A percentile compares a stretch with the other conserved stretches of the same genome.
Conservation (phyloP, 495 filamentous ascomycete genomes). For the Bacidia rubella region DNA sequence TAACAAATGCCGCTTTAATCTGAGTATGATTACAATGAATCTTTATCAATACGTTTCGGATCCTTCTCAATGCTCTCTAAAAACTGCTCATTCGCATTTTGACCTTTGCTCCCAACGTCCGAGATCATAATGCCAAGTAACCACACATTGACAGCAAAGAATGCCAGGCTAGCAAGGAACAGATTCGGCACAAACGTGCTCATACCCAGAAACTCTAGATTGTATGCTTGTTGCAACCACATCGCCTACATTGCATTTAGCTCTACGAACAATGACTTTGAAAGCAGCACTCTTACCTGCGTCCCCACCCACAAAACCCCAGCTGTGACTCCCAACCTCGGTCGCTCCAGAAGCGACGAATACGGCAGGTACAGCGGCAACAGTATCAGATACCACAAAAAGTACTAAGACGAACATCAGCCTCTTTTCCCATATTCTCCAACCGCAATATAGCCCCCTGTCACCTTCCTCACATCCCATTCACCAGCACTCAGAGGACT, state of each 20-base stretch:
- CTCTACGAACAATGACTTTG: neutral
- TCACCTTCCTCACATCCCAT: too few relatives aligned
- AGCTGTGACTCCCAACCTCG: slow-evolving; percentile 46
- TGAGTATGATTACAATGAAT: too few relatives aligned
- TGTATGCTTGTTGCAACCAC: slow-evolving; percentile 83
- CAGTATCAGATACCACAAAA: slow-evolving; percentile 92
- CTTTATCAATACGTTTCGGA: too few relatives aligned
- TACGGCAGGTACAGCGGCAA: slow-evolving; percentile 78
- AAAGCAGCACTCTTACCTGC: slow-evolving; percentile 31
- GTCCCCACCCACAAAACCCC: slow-evolving; percentile 56
- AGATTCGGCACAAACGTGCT: slow-evolving; percentile 78
- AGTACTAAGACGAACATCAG: slow-evolving; percentile 48
- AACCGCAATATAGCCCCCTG: too few relatives aligned
- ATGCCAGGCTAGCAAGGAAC: slow-evolving; percentile 57
- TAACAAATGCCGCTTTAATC: neutral
- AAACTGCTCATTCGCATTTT: neutral
- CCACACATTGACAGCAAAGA: slow-evolving; percentile 80
- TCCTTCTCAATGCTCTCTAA: neutral
- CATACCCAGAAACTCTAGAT: slow-evolving; percentile 76
- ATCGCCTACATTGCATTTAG: slow-evolving; percentile 34
- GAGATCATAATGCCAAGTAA: slow-evolving; percentile 65
- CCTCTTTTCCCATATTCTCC: neutral
- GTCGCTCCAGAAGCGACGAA: slow-evolving; percentile 52
- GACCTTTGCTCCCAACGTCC: slow-evolving; percentile 39
- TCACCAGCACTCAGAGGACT: too few relatives aligned